Conservation (phyloP, 495 filamentous ascomycete species). For the Aspergillus sclerotiicarbonarius region DNA sequence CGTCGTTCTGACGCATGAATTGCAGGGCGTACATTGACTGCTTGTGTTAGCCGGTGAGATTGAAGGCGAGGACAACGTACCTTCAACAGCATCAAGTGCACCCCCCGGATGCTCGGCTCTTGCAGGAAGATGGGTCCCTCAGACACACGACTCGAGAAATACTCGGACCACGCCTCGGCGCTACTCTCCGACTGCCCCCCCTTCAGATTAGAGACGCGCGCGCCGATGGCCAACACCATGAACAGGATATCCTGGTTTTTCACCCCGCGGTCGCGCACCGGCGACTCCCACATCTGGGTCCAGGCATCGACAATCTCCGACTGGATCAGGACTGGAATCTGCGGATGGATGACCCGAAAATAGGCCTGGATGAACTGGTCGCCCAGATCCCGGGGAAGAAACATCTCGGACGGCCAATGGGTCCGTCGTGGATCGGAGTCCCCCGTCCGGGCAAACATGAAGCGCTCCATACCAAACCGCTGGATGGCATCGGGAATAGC, state of each 20-base stretch:
- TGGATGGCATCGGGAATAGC: slow-evolving; percentile 10
- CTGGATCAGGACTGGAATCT: slow-evolving; percentile 12
- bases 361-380: slow-evolving; percentile 14
- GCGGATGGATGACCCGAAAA: slow-evolving; percentile 14
- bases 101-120: slow-evolving; percentile 11
- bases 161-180: slow-evolving; percentile 14
- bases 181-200: slow-evolving; percentile 3
- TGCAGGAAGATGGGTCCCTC: slow-evolving; percentile 14
- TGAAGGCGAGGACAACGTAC: neutral
- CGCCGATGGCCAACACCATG: slow-evolving; percentile 15
- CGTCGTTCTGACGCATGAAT: slow-evolving; percentile 15
- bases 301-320: slow-evolving; percentile 10
- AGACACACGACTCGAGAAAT: slow-evolving; percentile 12
- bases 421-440: neutral
- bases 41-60: neutral
- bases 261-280: slow-evolving; percentile 8
- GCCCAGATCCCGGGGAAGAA: slow-evolving; percentile 7
- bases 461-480: slow-evolving; percentile 13
- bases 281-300: slow-evolving; percentile 16
- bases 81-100: slow-evolving; percentile 18
- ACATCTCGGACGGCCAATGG: slow-evolving; percentile 6
- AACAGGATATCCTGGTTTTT: slow-evolving; percentile 16
- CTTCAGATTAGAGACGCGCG: slow-evolving; percentile 9
- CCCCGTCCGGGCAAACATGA: slow-evolving; percentile 10
- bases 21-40: slow-evolving; percentile 16